Evolutionary conservation across 2,329 filamentous ascomycete species (phyloP).

Genomic region (Stromatinia cepivora): DNA sequence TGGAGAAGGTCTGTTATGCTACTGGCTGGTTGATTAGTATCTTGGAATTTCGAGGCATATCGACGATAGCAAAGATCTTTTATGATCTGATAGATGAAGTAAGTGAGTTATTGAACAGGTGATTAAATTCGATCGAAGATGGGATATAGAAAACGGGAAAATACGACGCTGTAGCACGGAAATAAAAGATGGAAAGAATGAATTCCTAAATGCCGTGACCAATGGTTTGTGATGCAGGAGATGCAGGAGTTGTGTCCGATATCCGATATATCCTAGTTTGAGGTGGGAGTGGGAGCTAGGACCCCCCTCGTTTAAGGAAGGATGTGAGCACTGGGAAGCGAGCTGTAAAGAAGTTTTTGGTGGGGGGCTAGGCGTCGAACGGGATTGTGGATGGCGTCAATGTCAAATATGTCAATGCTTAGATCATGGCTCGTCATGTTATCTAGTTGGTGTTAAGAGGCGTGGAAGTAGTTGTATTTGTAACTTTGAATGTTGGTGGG

Average conservation of each 20-base stretch:
- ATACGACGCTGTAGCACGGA: not conserved
- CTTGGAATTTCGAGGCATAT: not conserved
- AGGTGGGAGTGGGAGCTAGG: slow-evolving; percentile 6
- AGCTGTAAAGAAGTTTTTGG: not conserved
- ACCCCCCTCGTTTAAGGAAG: slow-evolving; percentile 1
- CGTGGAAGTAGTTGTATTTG: not conserved
- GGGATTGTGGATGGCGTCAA: not conserved
- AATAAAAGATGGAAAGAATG: not conserved
- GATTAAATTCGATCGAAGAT: not conserved
- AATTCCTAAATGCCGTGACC: not conserved
- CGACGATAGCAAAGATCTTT: not conserved
- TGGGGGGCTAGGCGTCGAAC: not conserved
- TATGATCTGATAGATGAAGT: slow-evolving; percentile 2
- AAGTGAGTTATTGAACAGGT: not conserved
- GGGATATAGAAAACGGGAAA: no score
- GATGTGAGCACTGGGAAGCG: slow-evolving; percentile 16
- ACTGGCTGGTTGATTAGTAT: no score
- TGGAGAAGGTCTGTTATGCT: no score
- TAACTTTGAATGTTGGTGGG: not conserved
- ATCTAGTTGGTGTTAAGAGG: not conserved
- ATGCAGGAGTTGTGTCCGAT: not conserved
- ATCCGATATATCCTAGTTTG: not conserved
- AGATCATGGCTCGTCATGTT: not conserved
- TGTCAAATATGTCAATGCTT: not conserved
- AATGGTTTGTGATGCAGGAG: not conserved